These are phyloP conservation scores for Exophiala alcalophila DNA, from an alignment of 2,329 filamentous ascomycete species.

Conservation along the genomic window DNA sequence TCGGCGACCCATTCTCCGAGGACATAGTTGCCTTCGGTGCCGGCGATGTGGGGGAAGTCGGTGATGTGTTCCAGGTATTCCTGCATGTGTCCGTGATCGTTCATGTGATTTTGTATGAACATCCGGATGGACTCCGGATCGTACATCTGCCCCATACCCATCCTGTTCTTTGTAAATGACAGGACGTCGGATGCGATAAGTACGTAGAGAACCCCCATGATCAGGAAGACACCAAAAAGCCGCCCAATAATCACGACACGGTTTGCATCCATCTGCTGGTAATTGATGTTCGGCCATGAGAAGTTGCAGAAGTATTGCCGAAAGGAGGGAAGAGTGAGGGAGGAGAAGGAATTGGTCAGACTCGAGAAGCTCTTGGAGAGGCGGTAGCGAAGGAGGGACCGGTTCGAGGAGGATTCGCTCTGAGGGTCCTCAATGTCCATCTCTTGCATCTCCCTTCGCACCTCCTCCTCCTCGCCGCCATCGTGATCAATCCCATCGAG, in stretches of 20 bases:
- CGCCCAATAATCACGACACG: conserved; percentile 69
- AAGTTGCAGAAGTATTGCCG: conserved; percentile 46
- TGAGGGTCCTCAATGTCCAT: conserved; percentile 76
- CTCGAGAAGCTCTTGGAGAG: conserved; percentile 58
- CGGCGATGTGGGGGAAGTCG: conserved; percentile 82
- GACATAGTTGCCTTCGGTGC: conserved; percentile 88
- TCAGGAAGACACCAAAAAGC: conserved; percentile 69
- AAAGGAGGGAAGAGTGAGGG: conserved; percentile 50
- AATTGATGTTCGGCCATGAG: conserved; percentile 37
- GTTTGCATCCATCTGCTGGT: conserved; percentile 45
- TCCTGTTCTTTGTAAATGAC: conserved; percentile 57
- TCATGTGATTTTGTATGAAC: conserved; percentile 70
- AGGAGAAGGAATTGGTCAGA: conserved; percentile 57
- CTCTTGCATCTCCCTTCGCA: conserved; percentile 82
- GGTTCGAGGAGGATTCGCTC: conserved; percentile 32
- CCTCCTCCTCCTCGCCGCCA: conserved; percentile 61
- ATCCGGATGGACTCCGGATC: conserved; percentile 77
- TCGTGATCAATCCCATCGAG: conserved; percentile 52
- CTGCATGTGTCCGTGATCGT: conserved; percentile 62
- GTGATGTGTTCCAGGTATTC: conserved; percentile 75
- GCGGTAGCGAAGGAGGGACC: conserved; percentile 45
- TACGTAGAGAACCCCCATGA: conserved; percentile 75
- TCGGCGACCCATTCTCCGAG: conserved; percentile 80
- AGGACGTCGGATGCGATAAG: conserved; percentile 85
- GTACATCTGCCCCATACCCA: conserved; percentile 67